Evolutionary conservation across 2,329 filamentous ascomycete genomes (phyloP).

Genomic region (Nemania sp.): DNA sequence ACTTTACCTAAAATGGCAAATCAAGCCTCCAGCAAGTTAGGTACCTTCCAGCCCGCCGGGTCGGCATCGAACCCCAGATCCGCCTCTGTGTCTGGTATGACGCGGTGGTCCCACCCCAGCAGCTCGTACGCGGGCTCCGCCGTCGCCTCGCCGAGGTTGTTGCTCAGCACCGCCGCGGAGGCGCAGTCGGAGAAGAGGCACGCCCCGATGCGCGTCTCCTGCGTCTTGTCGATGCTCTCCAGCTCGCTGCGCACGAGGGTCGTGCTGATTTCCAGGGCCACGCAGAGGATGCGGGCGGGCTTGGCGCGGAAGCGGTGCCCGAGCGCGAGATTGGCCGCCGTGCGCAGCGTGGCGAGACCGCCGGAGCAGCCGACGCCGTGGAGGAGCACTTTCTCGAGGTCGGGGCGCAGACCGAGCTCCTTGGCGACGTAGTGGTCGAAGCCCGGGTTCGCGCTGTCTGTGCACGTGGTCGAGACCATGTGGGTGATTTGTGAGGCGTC

Average conservation of each 20-base stretch:
- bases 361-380: constrained; percentile 76
- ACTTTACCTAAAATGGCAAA: no score
- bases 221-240: constrained; percentile 68
- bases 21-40: no score
- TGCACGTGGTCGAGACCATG: constrained; percentile 75
- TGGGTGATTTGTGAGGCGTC: constrained; percentile 70
- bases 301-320: constrained; percentile 69
- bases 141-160: constrained; percentile 65
- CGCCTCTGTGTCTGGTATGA: constrained; percentile 70
- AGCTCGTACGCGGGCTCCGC: constrained; percentile 67
- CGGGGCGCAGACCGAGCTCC: constrained; percentile 66
- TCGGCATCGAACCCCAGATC: constrained; percentile 76
- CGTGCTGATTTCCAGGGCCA: constrained; percentile 73
- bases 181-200: constrained; percentile 78
- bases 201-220: constrained; percentile 73
- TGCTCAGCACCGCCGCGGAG: constrained; percentile 73
- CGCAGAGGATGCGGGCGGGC: constrained; percentile 72
- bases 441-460: constrained; percentile 76
- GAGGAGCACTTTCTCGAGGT: constrained; percentile 73
- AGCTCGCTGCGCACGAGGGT: constrained; percentile 73
- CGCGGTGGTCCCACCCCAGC: constrained; percentile 73
- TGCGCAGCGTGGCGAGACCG: constrained; percentile 70
- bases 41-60: constrained; percentile 76
- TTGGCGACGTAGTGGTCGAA: constrained; percentile 75
- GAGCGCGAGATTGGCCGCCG: constrained; percentile 74